These are phyloP conservation scores for Cercospora nicotianae DNA, from an alignment of 2,329 filamentous ascomycete species.

Conservation along the genomic window DNA sequence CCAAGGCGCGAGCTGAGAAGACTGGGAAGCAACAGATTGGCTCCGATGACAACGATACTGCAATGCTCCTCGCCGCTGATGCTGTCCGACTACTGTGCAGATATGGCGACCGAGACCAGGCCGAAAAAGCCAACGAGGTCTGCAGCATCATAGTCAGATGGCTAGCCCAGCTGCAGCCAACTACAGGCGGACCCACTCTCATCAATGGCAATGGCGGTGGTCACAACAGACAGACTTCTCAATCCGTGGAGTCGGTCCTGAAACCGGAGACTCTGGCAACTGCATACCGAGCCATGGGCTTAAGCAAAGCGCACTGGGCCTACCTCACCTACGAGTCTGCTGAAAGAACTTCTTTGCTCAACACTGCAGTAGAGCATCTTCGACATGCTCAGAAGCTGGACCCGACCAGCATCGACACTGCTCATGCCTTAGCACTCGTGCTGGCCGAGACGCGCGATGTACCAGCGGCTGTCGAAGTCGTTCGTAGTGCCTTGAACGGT, in stretches of 20 bases:
- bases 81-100: slow-evolving; percentile 79
- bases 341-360: slow-evolving; percentile 68
- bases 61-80: slow-evolving; percentile 75
- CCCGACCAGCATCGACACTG: slow-evolving; percentile 58
- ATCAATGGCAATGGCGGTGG: slow-evolving; percentile 17
- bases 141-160: slow-evolving; percentile 71
- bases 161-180: slow-evolving; percentile 61
- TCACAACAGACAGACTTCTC: slow-evolving; percentile 14
- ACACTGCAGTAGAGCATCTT: slow-evolving; percentile 73
- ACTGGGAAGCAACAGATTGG: slow-evolving; percentile 65
- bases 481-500: slow-evolving; percentile 67
- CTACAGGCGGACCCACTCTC: slow-evolving; percentile 16
- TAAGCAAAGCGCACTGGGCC: slow-evolving; percentile 86
- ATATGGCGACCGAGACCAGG: slow-evolving; percentile 72
- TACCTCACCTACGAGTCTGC: slow-evolving; percentile 72
- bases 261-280: slow-evolving; percentile 63
- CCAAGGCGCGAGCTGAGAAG: slow-evolving; percentile 80
- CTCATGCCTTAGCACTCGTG: slow-evolving; percentile 81
- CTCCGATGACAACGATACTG: slow-evolving; percentile 74
- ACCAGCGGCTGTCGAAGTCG: slow-evolving; percentile 74
- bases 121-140: slow-evolving; percentile 75
- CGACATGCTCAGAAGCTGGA: slow-evolving; percentile 59
- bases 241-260: slow-evolving; percentile 47
- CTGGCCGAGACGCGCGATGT: slow-evolving; percentile 84
- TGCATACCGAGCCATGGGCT: slow-evolving; percentile 80